Conservation (phyloP, 169 alveolate species). For the Plasmodium ovale region DNA sequence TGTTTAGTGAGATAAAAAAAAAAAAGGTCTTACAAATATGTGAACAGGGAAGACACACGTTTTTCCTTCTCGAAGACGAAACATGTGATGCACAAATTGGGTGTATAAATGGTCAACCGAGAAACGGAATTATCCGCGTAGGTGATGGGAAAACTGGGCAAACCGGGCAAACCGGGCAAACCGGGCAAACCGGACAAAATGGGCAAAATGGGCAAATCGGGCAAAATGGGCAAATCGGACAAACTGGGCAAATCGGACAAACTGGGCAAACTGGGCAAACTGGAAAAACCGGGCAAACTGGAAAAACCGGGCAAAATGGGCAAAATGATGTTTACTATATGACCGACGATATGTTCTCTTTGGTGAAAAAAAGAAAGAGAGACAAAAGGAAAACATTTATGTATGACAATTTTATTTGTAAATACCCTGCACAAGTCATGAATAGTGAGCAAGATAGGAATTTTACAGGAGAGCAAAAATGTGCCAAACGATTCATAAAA, state of each 20-base stretch:
- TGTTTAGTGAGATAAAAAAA: conserved; percentile 39
- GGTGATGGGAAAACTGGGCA: not conserved
- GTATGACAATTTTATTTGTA: conserved; percentile 48
- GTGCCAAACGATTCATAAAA: conserved; percentile 14
- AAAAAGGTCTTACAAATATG: not conserved
- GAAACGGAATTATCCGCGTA: not conserved
- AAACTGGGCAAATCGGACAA: no score
- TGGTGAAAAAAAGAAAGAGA: conserved; percentile 51
- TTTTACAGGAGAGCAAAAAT: not conserved
- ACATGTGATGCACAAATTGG: not conserved
- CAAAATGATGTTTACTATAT: conserved; percentile 22
- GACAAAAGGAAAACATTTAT: conserved; percentile 39
- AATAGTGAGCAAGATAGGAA: not conserved
- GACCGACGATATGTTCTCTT: conserved; percentile 36
- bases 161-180: not conserved
- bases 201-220: not conserved
- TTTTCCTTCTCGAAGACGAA: not conserved
- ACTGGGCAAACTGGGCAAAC: not conserved
- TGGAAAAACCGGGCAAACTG: no score
- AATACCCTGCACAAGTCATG: conserved; percentile 34
- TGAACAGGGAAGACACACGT: conserved; percentile 4
- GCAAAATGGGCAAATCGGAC: not conserved
- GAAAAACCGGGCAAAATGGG: not conserved
- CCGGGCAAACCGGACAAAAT: not conserved
- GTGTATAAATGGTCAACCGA: no score